Evolutionary conservation across 2,329 filamentous ascomycete species (phyloP).

Genomic region (Colletotrichum gloeosporioides): DNA sequence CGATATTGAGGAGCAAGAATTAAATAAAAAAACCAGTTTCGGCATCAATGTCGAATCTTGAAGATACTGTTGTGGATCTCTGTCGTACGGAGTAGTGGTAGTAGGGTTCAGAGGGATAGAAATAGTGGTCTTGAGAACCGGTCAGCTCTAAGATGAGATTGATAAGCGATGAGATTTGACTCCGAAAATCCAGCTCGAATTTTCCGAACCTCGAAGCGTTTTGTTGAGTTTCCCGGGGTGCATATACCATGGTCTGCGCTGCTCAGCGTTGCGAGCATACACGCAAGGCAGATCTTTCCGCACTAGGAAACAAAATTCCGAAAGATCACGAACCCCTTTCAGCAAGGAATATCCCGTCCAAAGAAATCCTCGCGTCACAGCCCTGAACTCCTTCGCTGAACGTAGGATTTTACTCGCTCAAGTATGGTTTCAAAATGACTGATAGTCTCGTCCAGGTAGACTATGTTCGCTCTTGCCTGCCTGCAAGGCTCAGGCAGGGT

Average conservation of each 20-base stretch:
- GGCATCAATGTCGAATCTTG: no score
- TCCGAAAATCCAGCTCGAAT: neutral
- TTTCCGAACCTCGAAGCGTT: neutral
- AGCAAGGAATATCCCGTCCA: neutral
- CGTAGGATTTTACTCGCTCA: neutral
- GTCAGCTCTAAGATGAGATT: neutral
- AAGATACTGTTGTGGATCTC: neutral
- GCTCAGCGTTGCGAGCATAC: neutral
- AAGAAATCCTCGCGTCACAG: neutral
- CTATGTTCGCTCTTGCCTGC: neutral
- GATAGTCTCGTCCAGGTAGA: neutral
- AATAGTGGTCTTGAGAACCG: neutral
- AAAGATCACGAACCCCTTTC: neutral
- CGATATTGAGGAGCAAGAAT: neutral
- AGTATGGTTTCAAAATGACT: neutral
- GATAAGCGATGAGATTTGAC: neutral
- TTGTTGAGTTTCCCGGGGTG: neutral
- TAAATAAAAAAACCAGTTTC: no score
- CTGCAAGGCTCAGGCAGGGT: neutral
- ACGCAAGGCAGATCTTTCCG: neutral
- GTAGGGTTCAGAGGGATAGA: neutral
- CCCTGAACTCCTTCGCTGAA: neutral
- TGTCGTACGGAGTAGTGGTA: accelerated
- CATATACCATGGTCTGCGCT: neutral
- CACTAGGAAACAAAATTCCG: neutral